Percentiles rank a stretch among this genome's conserved stretches.
These are phyloP conservation scores for Phlebiopsis gigantea DNA, from an alignment of 768 basidiomycete genomes.

Conservation along the genomic window DNA sequence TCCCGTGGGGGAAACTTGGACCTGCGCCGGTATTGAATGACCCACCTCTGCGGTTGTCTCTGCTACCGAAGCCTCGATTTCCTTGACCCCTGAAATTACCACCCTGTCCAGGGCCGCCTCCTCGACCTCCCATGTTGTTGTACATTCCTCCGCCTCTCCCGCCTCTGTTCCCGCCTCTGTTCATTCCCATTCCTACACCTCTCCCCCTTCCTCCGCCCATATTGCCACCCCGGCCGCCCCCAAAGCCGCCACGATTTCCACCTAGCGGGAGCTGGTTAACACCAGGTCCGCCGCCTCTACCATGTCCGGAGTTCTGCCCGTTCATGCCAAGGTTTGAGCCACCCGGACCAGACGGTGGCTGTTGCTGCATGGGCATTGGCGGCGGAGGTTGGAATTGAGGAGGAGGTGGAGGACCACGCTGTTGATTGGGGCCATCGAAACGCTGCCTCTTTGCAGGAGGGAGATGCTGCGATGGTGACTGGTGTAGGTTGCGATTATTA, in stretches of 20 bases:
- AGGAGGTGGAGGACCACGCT: constrained; percentile 47
- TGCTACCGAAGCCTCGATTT: constrained; percentile 60
- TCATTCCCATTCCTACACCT: constrained; percentile 35
- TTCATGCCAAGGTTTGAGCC: constrained; percentile 19
- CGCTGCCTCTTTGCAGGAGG: constrained; percentile 90
- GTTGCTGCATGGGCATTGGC: constrained; percentile 36
- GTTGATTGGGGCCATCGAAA: constrained; percentile 73
- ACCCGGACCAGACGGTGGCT: constrained; percentile 32
- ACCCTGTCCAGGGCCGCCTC: constrained; percentile 40
- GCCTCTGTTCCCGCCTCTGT: constrained; percentile 23
- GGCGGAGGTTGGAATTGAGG: constrained; percentile 64
- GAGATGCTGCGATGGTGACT: constrained; percentile 71
- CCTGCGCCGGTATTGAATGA: constrained; percentile 51
- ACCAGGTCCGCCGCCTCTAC: constrained; percentile 39
- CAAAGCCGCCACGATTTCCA: constrained; percentile 38
- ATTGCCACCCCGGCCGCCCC: constrained; percentile 38
- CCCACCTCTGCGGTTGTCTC: constrained; percentile 61
- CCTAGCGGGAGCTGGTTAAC: constrained; percentile 36
- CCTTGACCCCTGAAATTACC: constrained; percentile 53
- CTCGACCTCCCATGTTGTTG: constrained; percentile 36
- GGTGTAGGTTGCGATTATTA: constrained; percentile 32
- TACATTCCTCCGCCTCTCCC: constrained; percentile 34
- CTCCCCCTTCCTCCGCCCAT: constrained; percentile 42
- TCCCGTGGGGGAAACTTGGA: constrained; percentile 27
- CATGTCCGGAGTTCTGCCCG: constrained; percentile 20